These are phyloP conservation scores for Candida nitratophila DNA, from an alignment of 805 yeast genomes.

Conservation along the genomic window DNA sequence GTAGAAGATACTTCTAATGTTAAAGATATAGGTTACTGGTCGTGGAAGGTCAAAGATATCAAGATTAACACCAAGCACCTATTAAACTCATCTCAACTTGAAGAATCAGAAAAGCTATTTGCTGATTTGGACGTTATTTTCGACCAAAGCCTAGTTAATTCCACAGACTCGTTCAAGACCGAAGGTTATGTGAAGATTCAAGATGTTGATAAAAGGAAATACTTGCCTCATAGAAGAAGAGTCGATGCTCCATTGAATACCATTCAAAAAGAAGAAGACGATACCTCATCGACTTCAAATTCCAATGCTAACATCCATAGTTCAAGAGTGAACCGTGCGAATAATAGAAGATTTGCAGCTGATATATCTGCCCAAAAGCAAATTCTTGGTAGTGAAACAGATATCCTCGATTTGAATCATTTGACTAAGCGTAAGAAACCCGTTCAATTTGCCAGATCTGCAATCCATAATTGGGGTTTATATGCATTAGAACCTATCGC, in stretches of 20 bases:
- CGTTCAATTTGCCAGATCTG: constrained; percentile 93
- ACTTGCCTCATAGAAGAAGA: constrained; percentile 75
- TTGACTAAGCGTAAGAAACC: constrained; percentile 87
- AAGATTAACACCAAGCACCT: constrained; percentile 9
- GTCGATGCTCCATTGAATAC: constrained; percentile 66
- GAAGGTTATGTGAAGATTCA: constrained; percentile 69
- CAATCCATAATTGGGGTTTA: constrained; percentile 97
- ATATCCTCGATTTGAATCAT: constrained; percentile 75
- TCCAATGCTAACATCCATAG: constrained; percentile 41
- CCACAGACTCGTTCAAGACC: constrained; percentile 59
- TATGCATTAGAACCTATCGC: constrained; percentile 93
- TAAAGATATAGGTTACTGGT: constrained; percentile 49
- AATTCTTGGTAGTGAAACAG: constrained; percentile 74
- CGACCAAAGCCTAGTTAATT: constrained; percentile 28
- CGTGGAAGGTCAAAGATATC: constrained; percentile 48
- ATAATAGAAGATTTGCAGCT: constrained; percentile 81
- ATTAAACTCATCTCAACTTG: constrained; percentile 17
- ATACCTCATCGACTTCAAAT: constrained; percentile 22
- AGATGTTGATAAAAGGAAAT: constrained; percentile 65
- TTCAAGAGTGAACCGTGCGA: constrained; percentile 81
- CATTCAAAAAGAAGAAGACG: constrained; percentile 53
- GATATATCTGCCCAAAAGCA: constrained; percentile 79
- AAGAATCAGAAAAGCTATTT: constrained; percentile 14
- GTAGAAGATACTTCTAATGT: constrained; percentile 12
- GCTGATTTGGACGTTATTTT: constrained; percentile 22